Evolutionary conservation across 371 early-diverging fungal species (phyloP), one percentile per base, ranked within the genome.

Genomic region (Mucor velutinosus): DNA sequence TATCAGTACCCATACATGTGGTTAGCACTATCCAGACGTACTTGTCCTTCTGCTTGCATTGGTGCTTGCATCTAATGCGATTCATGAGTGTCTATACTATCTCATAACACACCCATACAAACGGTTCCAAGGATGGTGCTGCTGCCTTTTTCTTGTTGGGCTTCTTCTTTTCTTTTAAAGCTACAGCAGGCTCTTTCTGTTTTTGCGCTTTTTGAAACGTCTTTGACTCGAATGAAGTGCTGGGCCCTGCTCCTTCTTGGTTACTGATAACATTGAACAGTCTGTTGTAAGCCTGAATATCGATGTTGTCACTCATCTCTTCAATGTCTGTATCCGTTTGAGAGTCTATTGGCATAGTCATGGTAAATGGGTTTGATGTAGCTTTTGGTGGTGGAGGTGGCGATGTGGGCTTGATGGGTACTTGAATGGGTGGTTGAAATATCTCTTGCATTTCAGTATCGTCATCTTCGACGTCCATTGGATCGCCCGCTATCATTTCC

Each of bases 21-120:
- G 27, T 23, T 4, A 2, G 15, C 7, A 51, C 14, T 30, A n/a
- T 4, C 15, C 4, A 35, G 3, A 6, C 30, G 32, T 76, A 78
- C 83, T 45, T 70, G 19, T 72, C 62, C 55, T 78, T 79, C n/a
- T 78, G 49, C 55, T 69, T 74, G 35, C 83, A 82, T 11, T 15
- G 37, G 57, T 82, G 83, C 35, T 74, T 79, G 27, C 83, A 82
- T 15, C 80, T 82, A 62, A 51, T 51, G 10, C 14, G 7, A 21
- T 23, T 21, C n/a, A 3, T 21, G 12, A 23, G 23, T 14, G 15
- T 25, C 5, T 51, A 14, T 6, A 25, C 41, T 10, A 27, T 14
- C 4, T 15, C 12, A 53, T 14, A 0, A 5, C 11, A 11, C 3
- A 10, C 14, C 14, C 12, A 11, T 21, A 45, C 45, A 47, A 37